Base-by-base conservation (phyloP, 768 basidiomycete species). In the Plicaturopsis crispa region DNA sequence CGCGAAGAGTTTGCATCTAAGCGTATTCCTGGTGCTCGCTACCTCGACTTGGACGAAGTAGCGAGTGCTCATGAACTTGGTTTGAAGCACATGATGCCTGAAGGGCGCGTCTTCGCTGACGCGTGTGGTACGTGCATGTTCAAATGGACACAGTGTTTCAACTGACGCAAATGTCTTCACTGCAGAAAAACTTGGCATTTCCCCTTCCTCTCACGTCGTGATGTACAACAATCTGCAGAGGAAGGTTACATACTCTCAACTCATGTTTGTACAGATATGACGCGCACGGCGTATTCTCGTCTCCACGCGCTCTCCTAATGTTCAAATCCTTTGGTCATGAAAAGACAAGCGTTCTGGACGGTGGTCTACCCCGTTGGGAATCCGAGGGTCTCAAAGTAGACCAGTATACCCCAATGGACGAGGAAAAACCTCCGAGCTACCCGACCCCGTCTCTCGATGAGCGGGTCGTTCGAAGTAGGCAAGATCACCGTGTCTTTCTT, bases 1-100 rank as follows among this genome's bases (percentile, higher is more conserved):
- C 57, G 58, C n/a, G 58, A 73, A 21, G 92, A 94, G 59, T 93
- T 79, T 47, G 54, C 67, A 16, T 55, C 63, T 19, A 79, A 74
- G 45, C 72, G 81, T 23, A 73, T 96, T 23, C 84, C 84, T 4
- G 68, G 72, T 8, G 78, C 90, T 1, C 73, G 71, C 36, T 86
- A 79, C 51, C 69, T 91, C 47, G 84, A 91, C 54, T 65, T 93
- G 18, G 92, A 96, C 57, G 67, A 77, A 36, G 83, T 89, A 19
- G 75, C 84, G 1, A 79, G 75, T 42, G 60, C 73, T 6, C 82
- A 88, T 54, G 72, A 80, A 38, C 69, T 93, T 4, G 86, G 84
- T 10, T 66, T 98, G 17, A 84, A 84, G 52, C 94, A 98, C 62
- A 98, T 98, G 92, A 80, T 98, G 72, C 96, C 96, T 13, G 60